Conservation (phyloP, 441 rosid genomes). For the Pelargonium citronellum region DNA sequence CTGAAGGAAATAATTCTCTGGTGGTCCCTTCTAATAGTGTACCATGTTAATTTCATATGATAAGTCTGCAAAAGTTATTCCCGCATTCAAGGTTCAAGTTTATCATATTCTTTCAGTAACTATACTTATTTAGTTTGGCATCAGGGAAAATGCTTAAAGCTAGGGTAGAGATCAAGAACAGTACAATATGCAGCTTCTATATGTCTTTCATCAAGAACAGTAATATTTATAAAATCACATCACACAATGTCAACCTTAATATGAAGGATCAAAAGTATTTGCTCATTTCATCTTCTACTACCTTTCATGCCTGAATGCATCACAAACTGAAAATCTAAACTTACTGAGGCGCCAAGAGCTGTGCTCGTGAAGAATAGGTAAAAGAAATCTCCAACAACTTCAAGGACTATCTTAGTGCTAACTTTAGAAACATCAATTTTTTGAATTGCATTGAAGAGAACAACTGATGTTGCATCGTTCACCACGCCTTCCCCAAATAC, state of each 20-base stretch:
- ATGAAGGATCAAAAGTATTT: no score
- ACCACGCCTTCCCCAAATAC: constrained; percentile 96
- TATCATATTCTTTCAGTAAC: no score
- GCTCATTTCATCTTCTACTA: neutral
- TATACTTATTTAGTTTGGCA: no score
- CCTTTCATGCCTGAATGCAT: neutral
- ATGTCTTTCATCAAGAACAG: neutral
- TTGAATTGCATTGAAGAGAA: constrained; percentile 74
- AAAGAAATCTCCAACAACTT: constrained; percentile 51
- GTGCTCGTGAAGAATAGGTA: constrained; percentile 79
- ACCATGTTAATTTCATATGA: no score
- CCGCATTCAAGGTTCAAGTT: no score
- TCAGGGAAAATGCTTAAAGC: no score
- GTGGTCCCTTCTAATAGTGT: neutral
- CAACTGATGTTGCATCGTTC: constrained; percentile 86
- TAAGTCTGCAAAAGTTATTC: no score
- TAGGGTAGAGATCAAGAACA: no score
- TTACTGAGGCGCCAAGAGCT: constrained; percentile 56
- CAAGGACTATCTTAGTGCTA: constrained; percentile 38
- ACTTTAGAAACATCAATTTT: constrained; percentile 54
- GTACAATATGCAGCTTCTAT: neutral
- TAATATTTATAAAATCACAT: neutral
- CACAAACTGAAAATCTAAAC: constrained; percentile 21
- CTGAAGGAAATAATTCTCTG: neutral
- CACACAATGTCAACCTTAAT: neutral